Evolutionary conservation across 495 filamentous ascomycete genomes (phyloP), one percentile per base, ranked within the genome.

Genomic region (Podospora pseudopauciseta): DNA sequence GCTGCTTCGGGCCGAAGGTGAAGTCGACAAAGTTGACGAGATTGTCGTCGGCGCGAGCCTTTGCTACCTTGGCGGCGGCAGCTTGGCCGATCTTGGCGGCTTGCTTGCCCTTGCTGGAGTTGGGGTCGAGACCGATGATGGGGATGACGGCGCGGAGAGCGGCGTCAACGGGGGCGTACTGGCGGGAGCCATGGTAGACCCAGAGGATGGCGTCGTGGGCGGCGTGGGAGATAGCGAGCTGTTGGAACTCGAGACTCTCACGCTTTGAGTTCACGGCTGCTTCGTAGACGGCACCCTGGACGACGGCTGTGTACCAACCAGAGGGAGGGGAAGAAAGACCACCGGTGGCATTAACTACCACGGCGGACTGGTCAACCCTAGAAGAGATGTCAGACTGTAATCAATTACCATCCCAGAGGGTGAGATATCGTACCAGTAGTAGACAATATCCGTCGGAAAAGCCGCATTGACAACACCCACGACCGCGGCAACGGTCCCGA

Each of bases 151-250:
- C 60, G 19, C 72, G 71, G 20, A 80, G 71, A 0, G 70, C 57
- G 4, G 76, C 66, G 55, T 79, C 66, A 11, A 72, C 70, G 2
- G 72, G 64, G 27, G 53, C 65, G 66, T 77, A 78, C 58, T 70
- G 70, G 11, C 77, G 73, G 11, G 75, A 79, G 27, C 77, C 78
- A 53, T 80, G 78, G 73, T 78, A 80, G 20, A 70, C 64, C 74
- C 75, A 80, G 56, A 72, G 64, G 0, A 78, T 70, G 65, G 73
- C 49, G 57, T 80, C 72, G 71, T 80, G 78, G 4, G 78, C 78
- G 13, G 78, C 78, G 68, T 80, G 77, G 7, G 78, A 80, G 53
- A 79, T 70, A 54, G 78, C 77, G n/a, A 80, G 71, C 69, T 80
- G 78, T 64, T 80, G 78, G 67, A 73, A 74, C 27, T 67, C 74